Conservation (phyloP, 1,139 yeast species). For the Candida sojae region DNA sequence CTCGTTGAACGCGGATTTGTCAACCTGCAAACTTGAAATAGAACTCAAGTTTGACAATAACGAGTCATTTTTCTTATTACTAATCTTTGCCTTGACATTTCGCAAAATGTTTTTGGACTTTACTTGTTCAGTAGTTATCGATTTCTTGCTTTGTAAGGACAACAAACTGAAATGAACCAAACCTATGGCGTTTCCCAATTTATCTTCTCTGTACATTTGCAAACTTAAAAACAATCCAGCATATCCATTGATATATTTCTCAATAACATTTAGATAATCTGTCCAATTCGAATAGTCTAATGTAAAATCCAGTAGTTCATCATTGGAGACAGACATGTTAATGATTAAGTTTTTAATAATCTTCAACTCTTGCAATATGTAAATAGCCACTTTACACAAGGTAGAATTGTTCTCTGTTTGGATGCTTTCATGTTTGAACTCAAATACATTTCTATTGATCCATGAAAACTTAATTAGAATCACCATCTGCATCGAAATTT, state of each 20-base stretch:
- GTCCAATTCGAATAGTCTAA: conserved; percentile 32
- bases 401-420: conserved; percentile 40
- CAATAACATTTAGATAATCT: conserved; percentile 32
- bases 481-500: conserved; percentile 41
- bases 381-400: conserved; percentile 44
- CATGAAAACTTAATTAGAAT: conserved; percentile 43
- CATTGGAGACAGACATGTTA: conserved; percentile 11
- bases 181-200: conserved; percentile 47
- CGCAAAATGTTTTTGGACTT: conserved; percentile 13
- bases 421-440: conserved; percentile 26
- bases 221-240: conserved; percentile 46
- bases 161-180: conserved; percentile 39
- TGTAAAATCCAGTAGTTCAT: conserved; percentile 1
- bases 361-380: conserved; percentile 34
- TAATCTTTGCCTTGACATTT: conserved; percentile 28
- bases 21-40: conserved; percentile 36
- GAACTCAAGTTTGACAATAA: conserved; percentile 36
- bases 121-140: conserved; percentile 12
- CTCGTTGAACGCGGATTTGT: conserved; percentile 37
- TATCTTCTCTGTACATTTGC: conserved; percentile 42
- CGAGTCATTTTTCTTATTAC: conserved; percentile 30
- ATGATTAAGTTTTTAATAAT: conserved; percentile 19
- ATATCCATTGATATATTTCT: conserved; percentile 41
- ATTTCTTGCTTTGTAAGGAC: conserved; percentile 38
- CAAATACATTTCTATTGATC: conserved; percentile 35